These are phyloP conservation scores for Fusarium camptoceras DNA, from an alignment of 2,329 filamentous ascomycete genomes.

Conservation along the genomic window DNA sequence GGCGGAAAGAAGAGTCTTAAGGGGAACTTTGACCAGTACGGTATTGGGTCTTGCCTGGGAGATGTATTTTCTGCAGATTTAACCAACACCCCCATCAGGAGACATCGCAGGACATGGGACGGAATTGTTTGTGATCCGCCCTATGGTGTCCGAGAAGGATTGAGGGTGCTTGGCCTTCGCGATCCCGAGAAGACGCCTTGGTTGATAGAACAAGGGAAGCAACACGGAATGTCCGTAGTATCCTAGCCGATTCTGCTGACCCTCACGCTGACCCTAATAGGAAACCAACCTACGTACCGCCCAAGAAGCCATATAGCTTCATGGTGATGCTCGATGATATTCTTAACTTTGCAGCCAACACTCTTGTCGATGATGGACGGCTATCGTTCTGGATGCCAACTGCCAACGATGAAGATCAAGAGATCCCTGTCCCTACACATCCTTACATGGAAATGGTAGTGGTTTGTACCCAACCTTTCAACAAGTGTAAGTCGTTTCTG, in stretches of 20 bases:
- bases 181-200: slow-evolving; percentile 71
- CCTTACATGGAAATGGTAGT: slow-evolving; percentile 78
- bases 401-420: slow-evolving; percentile 80
- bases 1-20: slow-evolving; percentile 62
- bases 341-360: slow-evolving; percentile 80
- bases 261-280: slow-evolving; percentile 43
- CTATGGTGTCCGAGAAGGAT: slow-evolving; percentile 92
- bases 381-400: slow-evolving; percentile 98
- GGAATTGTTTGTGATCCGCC: slow-evolving; percentile 96
- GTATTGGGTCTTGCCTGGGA: slow-evolving; percentile 71
- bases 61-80: slow-evolving; percentile 88
- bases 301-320: slow-evolving; percentile 94
- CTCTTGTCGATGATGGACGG: slow-evolving; percentile 81
- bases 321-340: slow-evolving; percentile 91
- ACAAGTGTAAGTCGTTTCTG: slow-evolving; percentile 74
- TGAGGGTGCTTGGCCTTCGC: slow-evolving; percentile 85
- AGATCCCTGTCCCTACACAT: slow-evolving; percentile 81
- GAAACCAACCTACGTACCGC: slow-evolving; percentile 78
- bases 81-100: slow-evolving; percentile 83
- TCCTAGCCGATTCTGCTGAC: background rate
- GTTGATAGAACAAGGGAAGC: slow-evolving; percentile 75
- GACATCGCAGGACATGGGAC: slow-evolving; percentile 74
- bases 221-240: slow-evolving; percentile 73
- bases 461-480: slow-evolving; percentile 87
- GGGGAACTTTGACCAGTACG: slow-evolving; percentile 89